phyloP scores from a whole-genome alignment of 2,329 filamentous ascomycete genomes.

The Aspergillus calidoustus region DNA sequence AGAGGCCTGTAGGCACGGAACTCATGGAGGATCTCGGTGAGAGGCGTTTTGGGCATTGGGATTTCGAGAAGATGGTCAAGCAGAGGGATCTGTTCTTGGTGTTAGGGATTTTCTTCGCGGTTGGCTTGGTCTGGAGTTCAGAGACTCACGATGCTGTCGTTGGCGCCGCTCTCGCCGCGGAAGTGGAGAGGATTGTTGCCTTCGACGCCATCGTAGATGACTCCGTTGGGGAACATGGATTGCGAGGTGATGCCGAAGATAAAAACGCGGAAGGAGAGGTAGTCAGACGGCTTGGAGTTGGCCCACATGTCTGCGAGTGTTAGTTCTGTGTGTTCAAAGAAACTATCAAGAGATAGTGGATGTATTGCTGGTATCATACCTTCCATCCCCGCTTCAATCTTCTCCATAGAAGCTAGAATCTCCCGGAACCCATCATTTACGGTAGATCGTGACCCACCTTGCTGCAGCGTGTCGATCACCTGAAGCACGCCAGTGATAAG shows the following conservation, averaged over 20 bases:
- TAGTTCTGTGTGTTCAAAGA: conserved; percentile 5
- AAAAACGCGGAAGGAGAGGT: conserved; percentile 91
- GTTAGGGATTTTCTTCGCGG: neutral
- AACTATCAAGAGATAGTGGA: neutral
- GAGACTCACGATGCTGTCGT: conserved; percentile 76
- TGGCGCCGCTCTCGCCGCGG: conserved; percentile 90
- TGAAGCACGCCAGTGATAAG: conserved; percentile 74
- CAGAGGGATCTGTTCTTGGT: conserved; percentile 67
- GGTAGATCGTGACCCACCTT: conserved; percentile 54
- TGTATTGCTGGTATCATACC: conserved; percentile 46
- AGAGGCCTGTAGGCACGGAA: conserved; percentile 88
- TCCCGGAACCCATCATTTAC: conserved; percentile 69
- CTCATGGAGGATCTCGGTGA: conserved; percentile 85
- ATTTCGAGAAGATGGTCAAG: conserved; percentile 87
- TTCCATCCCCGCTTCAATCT: conserved; percentile 82
- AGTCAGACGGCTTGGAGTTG: conserved; percentile 80
- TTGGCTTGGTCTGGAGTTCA: neutral
- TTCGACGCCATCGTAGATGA: conserved; percentile 83
- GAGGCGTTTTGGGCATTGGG: conserved; percentile 83
- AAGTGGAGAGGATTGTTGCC: conserved; percentile 74
- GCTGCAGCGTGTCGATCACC: conserved; percentile 63
- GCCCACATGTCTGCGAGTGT: conserved; percentile 74
- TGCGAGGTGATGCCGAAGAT: conserved; percentile 96
- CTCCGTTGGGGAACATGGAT: conserved; percentile 91
- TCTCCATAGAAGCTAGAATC: conserved; percentile 66